Base-by-base conservation (phyloP, 1,139 yeast genomes). In the Pneumocystis sp. region DNA sequence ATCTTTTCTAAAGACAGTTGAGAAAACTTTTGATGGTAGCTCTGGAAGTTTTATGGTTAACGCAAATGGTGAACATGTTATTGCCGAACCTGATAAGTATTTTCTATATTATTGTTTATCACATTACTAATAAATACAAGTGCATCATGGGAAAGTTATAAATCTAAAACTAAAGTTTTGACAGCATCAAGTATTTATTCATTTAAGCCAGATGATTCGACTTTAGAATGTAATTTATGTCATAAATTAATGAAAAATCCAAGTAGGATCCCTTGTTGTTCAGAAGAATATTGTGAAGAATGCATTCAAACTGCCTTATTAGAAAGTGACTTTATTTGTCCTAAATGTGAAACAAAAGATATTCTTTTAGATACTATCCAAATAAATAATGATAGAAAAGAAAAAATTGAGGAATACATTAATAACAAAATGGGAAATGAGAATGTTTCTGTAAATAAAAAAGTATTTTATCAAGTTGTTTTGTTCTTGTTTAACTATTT, bases 11-110 rank as follows among this genome's bases (percentile, higher is more conserved):
- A 87, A 89, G 71, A 87, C 96, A 0, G 85, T 88, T 15, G 87
- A 85, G 63, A 84, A 85, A 63, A 85, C 88, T 10, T 66, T 66
- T 8, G 69, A 63, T 12, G 65, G 63, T 4, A 70, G 61, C 7
- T 84, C 81, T 62, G 84, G 82, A 66, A 87, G 86, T 74, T 87
- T 87, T 68, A 84, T 93, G 87, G 85, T 93, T 69, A 89, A 93
- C 42, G 97, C 91, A 66, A 95, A 89, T 61, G 99, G 98, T 63
- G 90, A 91, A 72, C 93, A 88, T 74, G 98, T 95, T 10, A 86
- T 90, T 64, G 96, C 96, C 19, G 84, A 91, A 71, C 97, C 98
- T 0, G 98, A 93, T 77, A 83, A 85, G 64, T 62, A 62, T 40
- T 19, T 62, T 2, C 19, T 21, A 42, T 4, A 12, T 21, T 7